A percentile compares a stretch with the other conserved stretches of the same genome.
These are phyloP conservation scores for Ophiocordyceps camponoti-leonardi DNA, from an alignment of 2,329 filamentous ascomycete genomes.

Conservation along the genomic window DNA sequence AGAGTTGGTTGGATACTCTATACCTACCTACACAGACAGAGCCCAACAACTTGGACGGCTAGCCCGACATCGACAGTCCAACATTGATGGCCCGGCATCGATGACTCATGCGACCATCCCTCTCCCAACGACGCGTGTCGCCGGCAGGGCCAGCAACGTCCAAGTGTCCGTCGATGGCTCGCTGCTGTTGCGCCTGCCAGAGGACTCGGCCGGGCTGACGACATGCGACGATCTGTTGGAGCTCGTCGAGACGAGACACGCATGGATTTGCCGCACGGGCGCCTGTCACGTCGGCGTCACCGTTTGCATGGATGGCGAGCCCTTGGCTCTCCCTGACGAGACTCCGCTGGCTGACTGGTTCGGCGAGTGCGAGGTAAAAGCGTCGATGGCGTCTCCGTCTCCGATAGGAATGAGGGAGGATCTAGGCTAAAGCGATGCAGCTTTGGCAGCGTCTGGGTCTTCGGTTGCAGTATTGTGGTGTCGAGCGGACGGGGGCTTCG, in stretches of 20 bases:
- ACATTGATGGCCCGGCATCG: no score
- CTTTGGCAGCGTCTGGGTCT: constrained; percentile 15
- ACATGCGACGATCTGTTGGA: constrained; percentile 9
- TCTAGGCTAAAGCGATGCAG: constrained; percentile 4
- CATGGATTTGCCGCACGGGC: constrained; percentile 17
- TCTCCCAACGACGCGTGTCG: constrained; percentile 10
- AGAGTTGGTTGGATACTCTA: no score
- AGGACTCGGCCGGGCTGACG: constrained; percentile 1
- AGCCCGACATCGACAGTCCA: no score
- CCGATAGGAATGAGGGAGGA: not conserved
- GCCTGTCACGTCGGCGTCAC: constrained; percentile 13
- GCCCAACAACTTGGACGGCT: no score
- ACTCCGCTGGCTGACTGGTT: constrained; percentile 7
- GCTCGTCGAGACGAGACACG: constrained; percentile 6
- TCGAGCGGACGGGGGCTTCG: constrained; percentile 1
- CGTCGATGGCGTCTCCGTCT: no score
- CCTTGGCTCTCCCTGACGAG: constrained; percentile 4
- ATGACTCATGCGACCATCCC: constrained; percentile 5
- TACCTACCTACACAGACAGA: no score
- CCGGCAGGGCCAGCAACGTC: constrained; percentile 7
- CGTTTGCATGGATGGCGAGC: constrained; percentile 7
- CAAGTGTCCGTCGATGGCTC: constrained; percentile 9
- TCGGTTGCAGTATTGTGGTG: constrained; percentile 7
- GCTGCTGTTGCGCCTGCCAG: constrained; percentile 11
- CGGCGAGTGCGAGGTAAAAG: constrained; percentile 10